A percentile compares a stretch with the other conserved stretches of the same genome.
Evolutionary conservation across 1,139 yeast genomes (phyloP).

Genomic region (Suhomyces ambrosiae): DNA sequence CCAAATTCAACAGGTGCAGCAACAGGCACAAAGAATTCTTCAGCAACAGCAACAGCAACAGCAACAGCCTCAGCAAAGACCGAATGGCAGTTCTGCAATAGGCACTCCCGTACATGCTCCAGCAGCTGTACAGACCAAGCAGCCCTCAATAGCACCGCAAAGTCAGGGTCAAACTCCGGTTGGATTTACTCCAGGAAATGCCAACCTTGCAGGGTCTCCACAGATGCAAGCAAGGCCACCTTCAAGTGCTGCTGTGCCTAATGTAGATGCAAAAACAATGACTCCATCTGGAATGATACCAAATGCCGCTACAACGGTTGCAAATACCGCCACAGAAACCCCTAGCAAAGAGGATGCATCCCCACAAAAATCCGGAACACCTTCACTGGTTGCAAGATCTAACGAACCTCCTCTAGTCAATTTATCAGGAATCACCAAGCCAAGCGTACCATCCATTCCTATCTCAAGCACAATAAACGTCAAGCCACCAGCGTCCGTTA

Average conservation of each 20-base stretch:
- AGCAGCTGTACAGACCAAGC: conserved; percentile 5
- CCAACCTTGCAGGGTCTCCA: conserved; percentile 4
- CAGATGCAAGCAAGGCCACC: conserved; percentile 7
- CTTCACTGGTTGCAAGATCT: conserved; percentile 15
- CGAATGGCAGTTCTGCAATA: conserved; percentile 13
- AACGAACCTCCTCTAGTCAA: conserved; percentile 25
- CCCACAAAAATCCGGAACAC: conserved; percentile 9
- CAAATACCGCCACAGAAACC: conserved; percentile 13
- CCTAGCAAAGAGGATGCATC: conserved; percentile 11
- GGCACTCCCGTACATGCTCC: conserved; percentile 9
- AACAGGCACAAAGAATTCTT: conserved; percentile 20
- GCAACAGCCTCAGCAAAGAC: conserved; percentile 11
- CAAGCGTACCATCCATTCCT: conserved; percentile 71
- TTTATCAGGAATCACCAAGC: conserved; percentile 56
- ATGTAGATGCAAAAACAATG: conserved; percentile 3
- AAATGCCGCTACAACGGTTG: conserved; percentile 22
- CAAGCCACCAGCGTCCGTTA: conserved; percentile 62
- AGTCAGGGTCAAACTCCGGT: conserved; percentile 11
- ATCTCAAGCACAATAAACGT: conserved; percentile 70
- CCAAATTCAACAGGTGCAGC: conserved; percentile 20
- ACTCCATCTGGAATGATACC: conserved; percentile 25
- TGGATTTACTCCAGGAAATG: not conserved
- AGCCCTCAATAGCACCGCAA: conserved; percentile 3
- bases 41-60: conserved; percentile 19
- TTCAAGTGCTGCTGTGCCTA: conserved; percentile 12